These are phyloP conservation scores for Parascedosporium putredinis DNA, from an alignment of 2,329 filamentous ascomycete genomes.

Conservation along the genomic window DNA sequence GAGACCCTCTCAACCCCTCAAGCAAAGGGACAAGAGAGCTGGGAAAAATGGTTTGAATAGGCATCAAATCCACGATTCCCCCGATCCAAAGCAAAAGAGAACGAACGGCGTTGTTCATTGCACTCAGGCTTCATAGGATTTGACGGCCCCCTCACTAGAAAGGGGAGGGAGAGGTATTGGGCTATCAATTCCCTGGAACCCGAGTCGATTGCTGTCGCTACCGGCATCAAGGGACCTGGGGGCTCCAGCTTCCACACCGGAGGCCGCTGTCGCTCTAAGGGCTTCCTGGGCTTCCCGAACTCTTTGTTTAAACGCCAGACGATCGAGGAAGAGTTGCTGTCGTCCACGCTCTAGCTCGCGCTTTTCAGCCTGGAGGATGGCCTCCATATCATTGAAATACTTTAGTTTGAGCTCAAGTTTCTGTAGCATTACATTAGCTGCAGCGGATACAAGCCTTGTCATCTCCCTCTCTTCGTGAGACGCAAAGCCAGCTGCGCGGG, in stretches of 20 bases:
- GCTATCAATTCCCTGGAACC: constrained; percentile 37
- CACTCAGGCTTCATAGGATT: constrained; percentile 44
- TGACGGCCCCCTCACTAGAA: constrained; percentile 43
- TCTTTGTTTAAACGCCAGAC: constrained; percentile 79
- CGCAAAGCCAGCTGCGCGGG: constrained; percentile 75
- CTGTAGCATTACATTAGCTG: constrained; percentile 86
- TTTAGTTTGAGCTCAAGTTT: constrained; percentile 93
- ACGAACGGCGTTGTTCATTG: neutral
- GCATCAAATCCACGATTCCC: neutral
- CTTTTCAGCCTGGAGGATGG: constrained; percentile 81
- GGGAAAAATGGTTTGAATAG: neutral
- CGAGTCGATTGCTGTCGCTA: constrained; percentile 40
- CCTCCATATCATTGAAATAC: constrained; percentile 95
- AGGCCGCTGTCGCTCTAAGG: constrained; percentile 44
- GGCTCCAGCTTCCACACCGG: constrained; percentile 38
- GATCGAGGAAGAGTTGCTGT: constrained; percentile 88
- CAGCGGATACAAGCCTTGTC: constrained; percentile 82
- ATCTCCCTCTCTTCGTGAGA: constrained; percentile 96
- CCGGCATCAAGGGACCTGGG: constrained; percentile 36
- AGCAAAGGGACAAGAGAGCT: neutral
- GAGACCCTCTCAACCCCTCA: neutral
- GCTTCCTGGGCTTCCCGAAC: constrained; percentile 73
- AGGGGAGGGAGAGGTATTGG: constrained; percentile 40
- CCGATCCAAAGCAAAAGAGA: neutral
- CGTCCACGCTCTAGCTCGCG: constrained; percentile 84